Evolutionary conservation across 2,329 filamentous ascomycete species (phyloP), one percentile per base, ranked within the genome.

Genomic region (Scytalidium sp.): DNA sequence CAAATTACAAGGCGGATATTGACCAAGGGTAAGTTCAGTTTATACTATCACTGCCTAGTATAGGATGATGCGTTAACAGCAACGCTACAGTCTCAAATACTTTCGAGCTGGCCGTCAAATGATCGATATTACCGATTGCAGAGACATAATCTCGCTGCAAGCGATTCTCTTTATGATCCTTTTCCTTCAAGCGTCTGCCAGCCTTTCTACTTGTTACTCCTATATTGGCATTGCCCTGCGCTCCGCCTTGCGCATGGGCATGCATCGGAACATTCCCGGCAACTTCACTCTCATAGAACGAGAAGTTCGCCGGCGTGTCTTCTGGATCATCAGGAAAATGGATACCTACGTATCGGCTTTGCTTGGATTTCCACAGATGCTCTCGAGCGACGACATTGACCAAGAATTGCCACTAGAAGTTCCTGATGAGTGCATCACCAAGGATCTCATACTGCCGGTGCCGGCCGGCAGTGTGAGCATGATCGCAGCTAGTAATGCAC

Each of bases 191-290:
- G 83, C 86, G 2, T 88, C 89, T 2, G 87, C 88, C 9, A 89
- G 90, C 62, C 71, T 93, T 23, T 88, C 84, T 62, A 87, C 84
- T 9, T 93, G 88, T 64, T 93, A 93, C 66, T 83, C 87, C 0
- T 91, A 90, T 58, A 79, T 93, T 43, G 88, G 88, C 6, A 87
- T 93, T 59, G 88, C 87, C 2, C 72, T 92, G 44, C 81, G 88
- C 45, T 86, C 87, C 6, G 83, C 87, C n/a, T 69, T 93, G 27
- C 81, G 88, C 22, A 84, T 93, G 70, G 89, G 89, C 7, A 73
- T 93, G 21, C 89, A 94, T 65, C 84, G 89, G 46, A 81, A 87
- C 52, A 70, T 93, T 5, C 74, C 83, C 43, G 77, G 81, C 49
- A 77, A 78, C 49, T 77, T 87, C 47, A 77, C 79, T 45, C 75